Evolutionary conservation across 2,329 filamentous ascomycete species (phyloP).

Genomic region (Aureobasidium subglaciale): DNA sequence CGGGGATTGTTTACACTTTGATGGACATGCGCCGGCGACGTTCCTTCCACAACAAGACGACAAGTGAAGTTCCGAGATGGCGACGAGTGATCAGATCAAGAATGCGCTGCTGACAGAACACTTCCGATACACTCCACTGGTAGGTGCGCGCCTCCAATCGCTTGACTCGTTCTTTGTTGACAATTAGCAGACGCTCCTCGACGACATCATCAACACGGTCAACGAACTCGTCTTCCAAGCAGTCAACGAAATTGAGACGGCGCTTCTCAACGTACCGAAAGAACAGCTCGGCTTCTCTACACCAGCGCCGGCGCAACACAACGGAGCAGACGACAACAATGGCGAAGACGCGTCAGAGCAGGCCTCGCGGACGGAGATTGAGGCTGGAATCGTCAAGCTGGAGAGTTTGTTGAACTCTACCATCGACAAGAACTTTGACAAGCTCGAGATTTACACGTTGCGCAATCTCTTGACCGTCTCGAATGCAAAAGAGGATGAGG

Average conservation of each 20-base stretch:
- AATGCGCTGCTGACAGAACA: constrained; percentile 81
- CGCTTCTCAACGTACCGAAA: constrained; percentile 67
- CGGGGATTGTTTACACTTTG: constrained; percentile 11
- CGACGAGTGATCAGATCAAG: constrained; percentile 38
- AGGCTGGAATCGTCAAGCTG: constrained; percentile 59
- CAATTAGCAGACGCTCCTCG: constrained; percentile 67
- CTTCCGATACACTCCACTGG: constrained; percentile 86
- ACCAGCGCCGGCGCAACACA: constrained; percentile 25
- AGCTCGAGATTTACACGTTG: constrained; percentile 69
- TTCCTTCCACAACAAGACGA: background rate
- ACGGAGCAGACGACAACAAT: constrained; percentile 33
- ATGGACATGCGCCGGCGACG: constrained; percentile 3
- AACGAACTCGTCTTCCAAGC: constrained; percentile 90
- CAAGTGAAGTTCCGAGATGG: constrained; percentile 27
- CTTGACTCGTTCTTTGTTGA: background rate
- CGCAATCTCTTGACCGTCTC: constrained; percentile 57
- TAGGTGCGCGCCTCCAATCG: constrained; percentile 40
- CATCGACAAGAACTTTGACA: constrained; percentile 46
- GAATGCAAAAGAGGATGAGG: constrained; percentile 31
- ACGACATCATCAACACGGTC: constrained; percentile 96
- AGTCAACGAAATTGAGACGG: constrained; percentile 78
- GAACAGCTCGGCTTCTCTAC: constrained; percentile 67
- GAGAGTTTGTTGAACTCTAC: constrained; percentile 45
- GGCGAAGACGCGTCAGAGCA: constrained; percentile 34
- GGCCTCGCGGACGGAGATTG: constrained; percentile 63